These are phyloP conservation scores for Scedosporium minutisporum DNA, from an alignment of 2,329 filamentous ascomycete species.

Conservation along the genomic window DNA sequence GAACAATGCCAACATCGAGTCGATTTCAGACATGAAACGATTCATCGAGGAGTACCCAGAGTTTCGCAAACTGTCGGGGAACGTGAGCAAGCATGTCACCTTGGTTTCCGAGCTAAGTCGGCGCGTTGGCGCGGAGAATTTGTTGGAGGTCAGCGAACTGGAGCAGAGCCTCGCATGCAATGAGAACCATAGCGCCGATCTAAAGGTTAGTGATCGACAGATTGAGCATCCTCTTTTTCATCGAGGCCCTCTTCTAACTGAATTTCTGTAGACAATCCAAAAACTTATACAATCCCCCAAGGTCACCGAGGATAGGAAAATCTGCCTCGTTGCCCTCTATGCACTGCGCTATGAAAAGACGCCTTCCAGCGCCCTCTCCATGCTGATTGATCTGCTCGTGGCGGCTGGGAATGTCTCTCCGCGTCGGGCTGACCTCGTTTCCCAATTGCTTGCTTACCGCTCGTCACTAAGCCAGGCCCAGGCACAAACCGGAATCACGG, in stretches of 20 bases:
- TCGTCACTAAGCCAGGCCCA: conserved; percentile 73
- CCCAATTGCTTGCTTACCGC: conserved; percentile 76
- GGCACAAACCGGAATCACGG: conserved; percentile 69
- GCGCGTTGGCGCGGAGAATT: conserved; percentile 71
- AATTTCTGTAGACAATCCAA: conserved; percentile 59
- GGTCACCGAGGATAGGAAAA: conserved; percentile 72
- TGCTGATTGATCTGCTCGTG: conserved; percentile 76
- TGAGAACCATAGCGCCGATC: conserved; percentile 81
- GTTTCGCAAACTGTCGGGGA: conserved; percentile 91
- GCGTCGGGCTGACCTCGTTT: conserved; percentile 67
- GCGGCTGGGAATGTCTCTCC: conserved; percentile 74
- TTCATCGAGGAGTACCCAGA: conserved; percentile 99
- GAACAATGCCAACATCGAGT: conserved; percentile 90
- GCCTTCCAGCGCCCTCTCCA: conserved; percentile 70
- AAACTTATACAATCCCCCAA: conserved; percentile 70
- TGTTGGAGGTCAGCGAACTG: conserved; percentile 93
- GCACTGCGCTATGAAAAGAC: conserved; percentile 85
- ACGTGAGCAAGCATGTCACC: conserved; percentile 97
- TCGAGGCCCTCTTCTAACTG: neutral
- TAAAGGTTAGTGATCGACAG: conserved; percentile 52
- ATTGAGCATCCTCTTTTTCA: neutral
- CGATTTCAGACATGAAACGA: conserved; percentile 96
- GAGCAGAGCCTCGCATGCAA: conserved; percentile 96
- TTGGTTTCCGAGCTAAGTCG: conserved; percentile 88
- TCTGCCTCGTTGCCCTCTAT: conserved; percentile 88